Percentiles rank a stretch among this genome's conserved stretches.
phyloP scores from a whole-genome alignment of 441 rosid genomes.

The Mallotus japonicus region DNA sequence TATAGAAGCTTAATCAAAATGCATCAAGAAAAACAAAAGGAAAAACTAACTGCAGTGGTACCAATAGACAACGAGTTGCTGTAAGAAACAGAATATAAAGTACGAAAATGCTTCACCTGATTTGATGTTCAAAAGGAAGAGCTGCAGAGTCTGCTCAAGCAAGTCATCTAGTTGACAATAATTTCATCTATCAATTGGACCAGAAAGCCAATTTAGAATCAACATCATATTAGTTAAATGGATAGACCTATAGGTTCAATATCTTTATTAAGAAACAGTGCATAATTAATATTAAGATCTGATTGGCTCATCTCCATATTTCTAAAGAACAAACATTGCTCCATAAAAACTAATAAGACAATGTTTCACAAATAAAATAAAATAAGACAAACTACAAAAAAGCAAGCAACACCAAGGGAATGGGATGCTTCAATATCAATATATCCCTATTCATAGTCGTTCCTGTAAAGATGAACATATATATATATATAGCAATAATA shows the following conservation, averaged over 20 bases:
- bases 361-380: neutral
- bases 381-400: conserved; percentile 4
- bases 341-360: conserved; percentile 13
- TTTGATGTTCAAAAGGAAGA: conserved; percentile 31
- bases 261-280: conserved; percentile 20
- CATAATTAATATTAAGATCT: conserved; percentile 15
- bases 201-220: conserved; percentile 50
- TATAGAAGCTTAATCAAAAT: conserved; percentile 20
- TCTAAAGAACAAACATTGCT: conserved; percentile 10
- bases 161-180: conserved; percentile 58
- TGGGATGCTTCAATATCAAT: conserved; percentile 22
- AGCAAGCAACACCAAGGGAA: conserved; percentile 7
- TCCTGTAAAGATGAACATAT: neutral
- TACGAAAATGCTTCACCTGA: conserved; percentile 45
- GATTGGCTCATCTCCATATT: neutral
- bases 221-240: conserved; percentile 25
- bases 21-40: conserved; percentile 21
- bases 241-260: conserved; percentile 20
- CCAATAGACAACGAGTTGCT: conserved; percentile 4
- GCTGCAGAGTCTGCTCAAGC: conserved; percentile 58
- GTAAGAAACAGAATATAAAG: neutral
- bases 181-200: conserved; percentile 61
- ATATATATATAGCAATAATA: conserved; percentile 13
- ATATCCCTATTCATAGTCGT: conserved; percentile 18
- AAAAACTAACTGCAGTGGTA: conserved; percentile 8